phyloP scores from a whole-genome alignment of 441 rosid genomes.

The Euphorbia schlechtendalii region DNA sequence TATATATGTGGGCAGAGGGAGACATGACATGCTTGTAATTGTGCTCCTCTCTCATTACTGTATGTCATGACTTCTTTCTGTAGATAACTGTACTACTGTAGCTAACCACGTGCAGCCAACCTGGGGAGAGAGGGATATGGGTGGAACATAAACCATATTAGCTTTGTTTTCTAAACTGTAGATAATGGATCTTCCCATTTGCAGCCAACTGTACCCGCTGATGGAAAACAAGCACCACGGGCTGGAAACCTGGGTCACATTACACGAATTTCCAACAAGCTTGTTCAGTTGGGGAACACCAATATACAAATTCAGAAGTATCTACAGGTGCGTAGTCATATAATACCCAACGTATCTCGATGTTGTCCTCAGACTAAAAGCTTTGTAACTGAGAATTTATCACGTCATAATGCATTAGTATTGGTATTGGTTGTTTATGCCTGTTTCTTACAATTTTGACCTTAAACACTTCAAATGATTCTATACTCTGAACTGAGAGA shows the following conservation, averaged over 20 bases:
- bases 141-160: background rate
- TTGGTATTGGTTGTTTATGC: background rate
- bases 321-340: slow-evolving; percentile 62
- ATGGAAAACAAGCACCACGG: slow-evolving; percentile 67
- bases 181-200: slow-evolving; percentile 13
- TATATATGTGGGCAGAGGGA: background rate
- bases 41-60: background rate
- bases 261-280: slow-evolving; percentile 70
- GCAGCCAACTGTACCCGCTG: slow-evolving; percentile 78
- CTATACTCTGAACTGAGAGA: background rate
- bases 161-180: background rate
- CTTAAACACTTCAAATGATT: background rate
- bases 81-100: background rate
- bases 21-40: background rate
- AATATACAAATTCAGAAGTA: slow-evolving; percentile 46
- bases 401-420: background rate
- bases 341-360: background rate
- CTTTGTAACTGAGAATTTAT: background rate
- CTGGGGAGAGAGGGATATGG: background rate
- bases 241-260: slow-evolving; percentile 87
- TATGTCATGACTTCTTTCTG: background rate
- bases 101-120: background rate
- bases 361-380: background rate
- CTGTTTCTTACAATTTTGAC: background rate
- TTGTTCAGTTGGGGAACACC: slow-evolving; percentile 65